Evolutionary conservation across 371 early-diverging fungal species (phyloP).

Genomic region (Lichtheimia hyalospora): DNA sequence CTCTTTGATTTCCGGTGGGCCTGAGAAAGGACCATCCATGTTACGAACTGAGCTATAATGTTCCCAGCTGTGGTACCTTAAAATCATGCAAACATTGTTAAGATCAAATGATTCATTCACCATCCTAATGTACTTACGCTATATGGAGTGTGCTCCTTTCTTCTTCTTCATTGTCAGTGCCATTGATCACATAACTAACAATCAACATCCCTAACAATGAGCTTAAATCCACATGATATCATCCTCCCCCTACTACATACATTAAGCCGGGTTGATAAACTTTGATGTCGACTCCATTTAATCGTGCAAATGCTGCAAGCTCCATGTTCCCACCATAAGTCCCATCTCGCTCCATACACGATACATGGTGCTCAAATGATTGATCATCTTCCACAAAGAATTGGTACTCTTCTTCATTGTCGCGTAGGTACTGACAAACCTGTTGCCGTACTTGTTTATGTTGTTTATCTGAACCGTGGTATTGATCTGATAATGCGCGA

Average conservation of each 20-base stretch:
- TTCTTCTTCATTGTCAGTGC: constrained; percentile 33
- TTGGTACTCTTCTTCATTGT: constrained; percentile 64
- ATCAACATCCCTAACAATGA: background rate
- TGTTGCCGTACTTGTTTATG: constrained; percentile 61
- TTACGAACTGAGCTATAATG: constrained; percentile 83
- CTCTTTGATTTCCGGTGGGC: constrained; percentile 60
- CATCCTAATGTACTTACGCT: constrained; percentile 47
- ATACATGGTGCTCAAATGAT: constrained; percentile 65
- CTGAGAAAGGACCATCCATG: constrained; percentile 60
- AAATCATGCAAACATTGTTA: background rate
- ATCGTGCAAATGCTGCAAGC: constrained; percentile 78
- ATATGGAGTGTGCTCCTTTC: constrained; percentile 64
- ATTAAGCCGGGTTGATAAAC: constrained; percentile 81
- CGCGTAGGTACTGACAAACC: constrained; percentile 65
- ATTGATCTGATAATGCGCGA: constrained; percentile 77
- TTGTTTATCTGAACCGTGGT: constrained; percentile 55
- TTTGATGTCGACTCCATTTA: constrained; percentile 65
- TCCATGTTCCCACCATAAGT: constrained; percentile 86
- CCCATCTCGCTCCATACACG: constrained; percentile 72
- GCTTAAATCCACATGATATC: background rate
- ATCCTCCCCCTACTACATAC: constrained; percentile 15
- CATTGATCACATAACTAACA: constrained; percentile 66
- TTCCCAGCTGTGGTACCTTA: constrained; percentile 80
- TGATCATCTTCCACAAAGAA: constrained; percentile 73
- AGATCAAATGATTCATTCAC: background rate